Conservation (phyloP, 2,329 filamentous ascomycete genomes). For the Aspergillus nomiae region DNA sequence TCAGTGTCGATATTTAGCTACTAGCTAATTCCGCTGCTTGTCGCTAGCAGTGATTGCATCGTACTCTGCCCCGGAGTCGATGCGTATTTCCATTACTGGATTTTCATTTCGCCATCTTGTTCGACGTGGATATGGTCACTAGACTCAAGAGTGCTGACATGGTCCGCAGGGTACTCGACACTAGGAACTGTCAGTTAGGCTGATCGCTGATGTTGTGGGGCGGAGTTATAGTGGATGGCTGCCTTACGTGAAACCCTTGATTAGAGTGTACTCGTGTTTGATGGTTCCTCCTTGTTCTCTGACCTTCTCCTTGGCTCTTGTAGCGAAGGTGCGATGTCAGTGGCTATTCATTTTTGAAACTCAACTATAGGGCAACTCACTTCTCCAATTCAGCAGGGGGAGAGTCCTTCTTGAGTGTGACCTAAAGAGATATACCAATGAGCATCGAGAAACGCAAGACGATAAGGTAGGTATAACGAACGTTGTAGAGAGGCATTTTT, state of each 20-base stretch:
- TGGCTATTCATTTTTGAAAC: neutral
- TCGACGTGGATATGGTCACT: slow-evolving; percentile 80
- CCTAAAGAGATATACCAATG: slow-evolving; percentile 51
- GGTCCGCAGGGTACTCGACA: slow-evolving; percentile 70
- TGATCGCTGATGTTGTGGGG: neutral
- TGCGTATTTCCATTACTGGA: slow-evolving; percentile 59
- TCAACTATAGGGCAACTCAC: slow-evolving; percentile 48
- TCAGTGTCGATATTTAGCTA: neutral
- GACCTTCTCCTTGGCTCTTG: slow-evolving; percentile 75
- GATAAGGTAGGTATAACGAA: slow-evolving; percentile 20
- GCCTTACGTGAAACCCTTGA: slow-evolving; percentile 90
- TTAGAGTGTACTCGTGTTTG: slow-evolving; percentile 77
- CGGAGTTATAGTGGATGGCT: neutral
- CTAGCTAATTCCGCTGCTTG: neutral
- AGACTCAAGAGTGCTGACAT: slow-evolving; percentile 64
- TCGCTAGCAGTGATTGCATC: neutral
- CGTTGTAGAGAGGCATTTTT: slow-evolving; percentile 46
- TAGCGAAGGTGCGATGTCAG: slow-evolving; percentile 9
- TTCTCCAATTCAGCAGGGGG: slow-evolving; percentile 66
- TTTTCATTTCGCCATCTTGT: slow-evolving; percentile 68
- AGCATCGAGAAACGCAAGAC: neutral
- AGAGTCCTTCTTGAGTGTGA: slow-evolving; percentile 75
- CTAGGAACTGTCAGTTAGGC: slow-evolving; percentile 48
- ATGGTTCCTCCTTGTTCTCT: slow-evolving; percentile 79
- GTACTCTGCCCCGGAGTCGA: neutral